These are phyloP conservation scores for Diaporthe ilicicola DNA, from an alignment of 2,329 filamentous ascomycete species.

Conservation along the genomic window DNA sequence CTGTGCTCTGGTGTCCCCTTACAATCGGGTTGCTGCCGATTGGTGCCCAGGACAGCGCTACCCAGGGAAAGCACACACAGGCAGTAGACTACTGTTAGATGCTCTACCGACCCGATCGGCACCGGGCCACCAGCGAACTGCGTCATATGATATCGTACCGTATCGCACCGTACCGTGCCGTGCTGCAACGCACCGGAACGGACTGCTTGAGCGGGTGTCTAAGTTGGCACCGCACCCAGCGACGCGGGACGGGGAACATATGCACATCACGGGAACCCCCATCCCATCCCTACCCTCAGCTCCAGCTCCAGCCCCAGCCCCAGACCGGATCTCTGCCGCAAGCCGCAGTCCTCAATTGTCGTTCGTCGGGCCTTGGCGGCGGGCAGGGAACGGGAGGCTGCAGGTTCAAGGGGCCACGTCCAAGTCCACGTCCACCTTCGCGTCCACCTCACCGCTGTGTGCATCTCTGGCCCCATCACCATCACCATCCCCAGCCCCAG, in stretches of 20 bases:
- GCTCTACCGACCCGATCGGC: background rate
- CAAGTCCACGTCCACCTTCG: background rate
- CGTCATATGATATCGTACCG: background rate
- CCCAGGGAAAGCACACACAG: too few species aligned
- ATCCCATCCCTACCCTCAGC: too few species aligned
- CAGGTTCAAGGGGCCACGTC: background rate
- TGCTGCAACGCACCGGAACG: background rate
- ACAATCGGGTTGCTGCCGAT: constrained; percentile 25
- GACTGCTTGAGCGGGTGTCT: background rate
- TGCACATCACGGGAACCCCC: too few species aligned
- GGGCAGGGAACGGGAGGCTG: background rate
- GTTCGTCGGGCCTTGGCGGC: constrained; percentile 1
- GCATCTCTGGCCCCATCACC: background rate
- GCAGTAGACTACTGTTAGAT: too few species aligned
- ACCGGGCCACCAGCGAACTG: background rate
- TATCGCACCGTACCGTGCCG: background rate
- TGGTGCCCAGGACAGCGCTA: constrained; percentile 2
- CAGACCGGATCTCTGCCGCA: background rate
- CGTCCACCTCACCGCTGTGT: background rate
- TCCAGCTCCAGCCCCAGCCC: background rate
- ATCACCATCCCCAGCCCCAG: background rate
- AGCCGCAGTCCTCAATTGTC: background rate
- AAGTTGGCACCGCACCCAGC: too few species aligned
- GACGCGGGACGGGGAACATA: too few species aligned
- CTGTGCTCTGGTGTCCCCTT: background rate